Evolutionary conservation across 371 early-diverging fungal species (phyloP), one percentile per base, ranked within the genome.

Genomic region (Saksenaea oblongispora): DNA sequence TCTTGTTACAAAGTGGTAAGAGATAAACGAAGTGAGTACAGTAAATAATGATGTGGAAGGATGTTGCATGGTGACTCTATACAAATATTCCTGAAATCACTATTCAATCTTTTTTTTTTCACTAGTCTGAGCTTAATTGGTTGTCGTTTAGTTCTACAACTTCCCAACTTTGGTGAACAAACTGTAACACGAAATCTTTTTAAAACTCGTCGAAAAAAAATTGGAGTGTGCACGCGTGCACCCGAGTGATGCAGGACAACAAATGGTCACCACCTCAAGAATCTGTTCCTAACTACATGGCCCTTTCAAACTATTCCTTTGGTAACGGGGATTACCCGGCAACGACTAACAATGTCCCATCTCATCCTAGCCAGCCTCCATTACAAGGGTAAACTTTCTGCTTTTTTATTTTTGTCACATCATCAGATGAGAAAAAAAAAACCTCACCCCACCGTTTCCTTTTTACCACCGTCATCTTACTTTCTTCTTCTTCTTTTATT

Each of bases 201-300:
- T 31, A 31, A 31, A 31, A 31, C 51, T 47, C 51, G 22, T 14
- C 42, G 14, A 14, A 41, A 47, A 47, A 22, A 47, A 47, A 47
- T 18, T 18, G 10, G 10, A n/a, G 51, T 18, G 51, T 47, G 17
- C 51, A 22, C 51, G 51, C 51, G 51, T 47, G 51, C 22, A 47
- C 51, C 51, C 22, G 22, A 47, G 51, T 47, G 58, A 66, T 66
- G 67, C 67, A 66, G 56, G 62, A 66, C 62, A 66, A 56, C 41
- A 66, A 66, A 62, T 66, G 67, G 67, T 62, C 67, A 39, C 62
- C 67, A 56, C 62, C 67, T 58, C 67, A 66, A 41, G 59, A 61
- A 36, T 58, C 67, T 15, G 36, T 47, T 28, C 67, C 56, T 13
- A 54, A 41, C 28, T 66, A 66, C 62, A 56, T 66, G 53, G 54